phyloP scores from a whole-genome alignment of 371 early-diverging fungal species.

The Mortierella sp. region DNA sequence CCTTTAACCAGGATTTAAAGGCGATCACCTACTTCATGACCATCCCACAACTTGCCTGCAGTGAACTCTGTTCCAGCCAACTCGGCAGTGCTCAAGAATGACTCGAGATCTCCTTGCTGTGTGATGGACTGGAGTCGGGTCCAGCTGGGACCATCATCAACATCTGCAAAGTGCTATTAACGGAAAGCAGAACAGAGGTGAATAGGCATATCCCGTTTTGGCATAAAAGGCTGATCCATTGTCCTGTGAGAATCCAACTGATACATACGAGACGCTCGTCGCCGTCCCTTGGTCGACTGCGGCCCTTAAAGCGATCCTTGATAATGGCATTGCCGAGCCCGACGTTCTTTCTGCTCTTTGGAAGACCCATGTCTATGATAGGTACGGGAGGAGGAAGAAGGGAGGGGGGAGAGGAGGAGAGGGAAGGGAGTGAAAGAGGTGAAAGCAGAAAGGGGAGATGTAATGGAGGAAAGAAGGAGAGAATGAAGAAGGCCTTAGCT shows the following conservation, averaged over 20 bases:
- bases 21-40: too few relatives aligned
- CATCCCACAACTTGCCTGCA: slow-evolving; percentile 68
- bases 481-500: neutral
- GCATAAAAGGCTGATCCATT: too few relatives aligned
- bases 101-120: slow-evolving; percentile 96
- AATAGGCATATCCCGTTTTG: too few relatives aligned
- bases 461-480: slow-evolving; percentile 1
- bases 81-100: slow-evolving; percentile 94
- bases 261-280: slow-evolving; percentile 71
- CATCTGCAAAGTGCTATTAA: slow-evolving; percentile 86
- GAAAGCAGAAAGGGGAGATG: slow-evolving; percentile 8
- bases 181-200: neutral
- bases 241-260: too few relatives aligned
- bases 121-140: slow-evolving; percentile 94
- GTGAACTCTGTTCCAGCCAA: slow-evolving; percentile 96
- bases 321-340: slow-evolving; percentile 94
- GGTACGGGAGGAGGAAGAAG: neutral
- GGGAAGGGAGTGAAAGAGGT: slow-evolving; percentile 7
- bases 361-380: slow-evolving; percentile 40
- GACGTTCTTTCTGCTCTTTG: slow-evolving; percentile 64
- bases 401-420: slow-evolving; percentile 6
- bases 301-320: slow-evolving; percentile 88
- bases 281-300: slow-evolving; percentile 74
- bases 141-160: slow-evolving; percentile 86
- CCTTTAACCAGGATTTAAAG: too few relatives aligned